Evolutionary conservation across 2,329 filamentous ascomycete species (phyloP).

Genomic region (Fusarium denticulatum): DNA sequence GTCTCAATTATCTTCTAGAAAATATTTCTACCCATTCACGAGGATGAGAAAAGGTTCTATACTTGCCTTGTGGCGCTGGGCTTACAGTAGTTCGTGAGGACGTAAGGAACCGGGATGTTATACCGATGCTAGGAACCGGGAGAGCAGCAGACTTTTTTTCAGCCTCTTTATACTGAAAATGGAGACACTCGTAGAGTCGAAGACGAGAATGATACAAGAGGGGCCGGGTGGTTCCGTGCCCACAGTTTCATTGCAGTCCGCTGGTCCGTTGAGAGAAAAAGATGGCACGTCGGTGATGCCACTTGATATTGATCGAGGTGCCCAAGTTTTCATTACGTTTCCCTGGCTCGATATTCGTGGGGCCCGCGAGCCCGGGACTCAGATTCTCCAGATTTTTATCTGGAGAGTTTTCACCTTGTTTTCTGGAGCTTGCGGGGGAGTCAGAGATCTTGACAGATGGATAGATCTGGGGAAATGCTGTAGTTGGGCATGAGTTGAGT

Average conservation of each 20-base stretch:
- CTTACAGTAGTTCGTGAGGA: slow-evolving; percentile 13
- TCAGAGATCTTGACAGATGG: background rate
- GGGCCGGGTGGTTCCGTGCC: slow-evolving; percentile 26
- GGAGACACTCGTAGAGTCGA: background rate
- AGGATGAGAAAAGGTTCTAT: background rate
- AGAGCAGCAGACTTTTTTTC: background rate
- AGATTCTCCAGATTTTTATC: slow-evolving; percentile 13
- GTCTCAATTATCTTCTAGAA: slow-evolving; percentile 27
- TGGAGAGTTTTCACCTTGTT: slow-evolving; percentile 31
- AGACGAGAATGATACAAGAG: background rate
- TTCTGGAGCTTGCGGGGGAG: slow-evolving; percentile 35
- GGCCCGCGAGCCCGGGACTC: slow-evolving; percentile 36
- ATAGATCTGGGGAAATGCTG: background rate
- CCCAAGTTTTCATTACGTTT: slow-evolving; percentile 42
- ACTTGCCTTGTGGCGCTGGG: slow-evolving; percentile 20
- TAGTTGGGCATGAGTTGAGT: background rate
- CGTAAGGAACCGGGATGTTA: background rate
- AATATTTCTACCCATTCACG: slow-evolving; percentile 16
- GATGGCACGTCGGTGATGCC: slow-evolving; percentile 12
- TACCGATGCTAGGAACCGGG: slow-evolving; percentile 6
- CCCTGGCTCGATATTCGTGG: slow-evolving; percentile 33
- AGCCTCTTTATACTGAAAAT: background rate
- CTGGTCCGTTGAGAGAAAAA: background rate
- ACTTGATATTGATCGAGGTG: slow-evolving; percentile 1
- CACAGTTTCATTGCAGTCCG: background rate